Conservation (phyloP, 2,329 filamentous ascomycete genomes). For the Arthrinium puccinioides region DNA sequence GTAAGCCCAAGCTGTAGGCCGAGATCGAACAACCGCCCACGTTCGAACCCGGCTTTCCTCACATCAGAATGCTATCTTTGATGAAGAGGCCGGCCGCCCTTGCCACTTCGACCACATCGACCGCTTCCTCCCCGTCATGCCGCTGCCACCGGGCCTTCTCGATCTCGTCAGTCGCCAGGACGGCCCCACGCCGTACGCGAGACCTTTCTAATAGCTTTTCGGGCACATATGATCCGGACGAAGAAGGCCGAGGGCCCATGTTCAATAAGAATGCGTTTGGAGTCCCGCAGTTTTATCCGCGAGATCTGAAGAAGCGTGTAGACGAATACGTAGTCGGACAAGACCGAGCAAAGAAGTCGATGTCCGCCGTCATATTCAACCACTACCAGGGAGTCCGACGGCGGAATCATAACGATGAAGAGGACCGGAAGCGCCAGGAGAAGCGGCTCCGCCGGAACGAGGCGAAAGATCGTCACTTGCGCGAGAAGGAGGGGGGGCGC, state of each 20-base stretch:
- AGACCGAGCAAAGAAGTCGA: slow-evolving; percentile 86
- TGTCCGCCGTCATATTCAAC: slow-evolving; percentile 91
- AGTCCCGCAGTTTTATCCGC: slow-evolving; percentile 56
- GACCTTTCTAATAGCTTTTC: slow-evolving; percentile 52
- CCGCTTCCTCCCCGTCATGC: slow-evolving; percentile 5
- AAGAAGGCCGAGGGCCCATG: slow-evolving; percentile 52
- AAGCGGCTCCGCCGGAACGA: slow-evolving; percentile 52
- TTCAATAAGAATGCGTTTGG: slow-evolving; percentile 50
- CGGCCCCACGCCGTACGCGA: slow-evolving; percentile 31
- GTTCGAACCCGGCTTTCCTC: too few species aligned
- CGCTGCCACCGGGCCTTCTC: slow-evolving; percentile 16
- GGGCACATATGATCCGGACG: slow-evolving; percentile 49
- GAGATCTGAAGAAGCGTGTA: slow-evolving; percentile 76
- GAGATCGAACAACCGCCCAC: too few species aligned
- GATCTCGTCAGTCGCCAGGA: slow-evolving; percentile 17
- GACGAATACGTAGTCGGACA: slow-evolving; percentile 97
- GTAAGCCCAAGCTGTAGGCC: too few species aligned
- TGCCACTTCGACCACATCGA: slow-evolving; percentile 7
- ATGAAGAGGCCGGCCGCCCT: slow-evolving; percentile 13
- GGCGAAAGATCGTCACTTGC: slow-evolving; percentile 49
- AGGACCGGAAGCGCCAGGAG: slow-evolving; percentile 48
- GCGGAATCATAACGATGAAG: slow-evolving; percentile 69
- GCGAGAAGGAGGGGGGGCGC: slow-evolving; percentile 50
- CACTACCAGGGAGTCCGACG: slow-evolving; percentile 87
- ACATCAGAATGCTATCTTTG: slow-evolving; percentile 15